Evolutionary conservation across 169 alveolate species (phyloP).

Genomic region (Plasmodium cynomolgi): DNA sequence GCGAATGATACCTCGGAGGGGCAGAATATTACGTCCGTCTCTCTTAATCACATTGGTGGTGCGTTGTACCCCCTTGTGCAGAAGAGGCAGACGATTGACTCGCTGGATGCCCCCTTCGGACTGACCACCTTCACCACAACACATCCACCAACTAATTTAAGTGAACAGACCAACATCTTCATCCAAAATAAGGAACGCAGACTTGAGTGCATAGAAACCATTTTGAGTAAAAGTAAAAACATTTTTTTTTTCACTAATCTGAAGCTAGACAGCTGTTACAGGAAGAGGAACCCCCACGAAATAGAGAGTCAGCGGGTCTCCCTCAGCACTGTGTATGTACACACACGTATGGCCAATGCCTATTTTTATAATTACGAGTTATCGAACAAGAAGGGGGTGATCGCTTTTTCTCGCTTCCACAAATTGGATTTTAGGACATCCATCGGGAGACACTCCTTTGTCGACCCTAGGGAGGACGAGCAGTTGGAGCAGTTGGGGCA

Average conservation of each 20-base stretch:
- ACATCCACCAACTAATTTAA: not conserved
- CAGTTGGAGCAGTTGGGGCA: not conserved
- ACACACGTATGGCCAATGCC: slow-evolving; percentile 59
- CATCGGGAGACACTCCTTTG: not conserved
- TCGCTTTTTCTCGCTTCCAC: slow-evolving; percentile 65
- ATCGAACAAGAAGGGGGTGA: slow-evolving; percentile 36
- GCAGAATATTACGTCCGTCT: not conserved
- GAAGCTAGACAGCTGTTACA: slow-evolving; percentile 25
- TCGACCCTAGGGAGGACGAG: not conserved
- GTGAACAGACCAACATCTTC: slow-evolving; percentile 5
- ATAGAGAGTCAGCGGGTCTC: slow-evolving; percentile 26
- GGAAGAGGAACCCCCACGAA: slow-evolving; percentile 69
- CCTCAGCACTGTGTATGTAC: slow-evolving; percentile 21
- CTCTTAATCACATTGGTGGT: not conserved
- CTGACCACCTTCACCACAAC: not conserved
- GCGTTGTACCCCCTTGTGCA: not conserved
- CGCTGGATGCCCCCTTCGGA: not conserved
- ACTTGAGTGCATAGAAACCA: not conserved
- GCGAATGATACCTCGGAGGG: not conserved
- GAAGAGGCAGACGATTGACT: not conserved
- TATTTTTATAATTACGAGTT: slow-evolving; percentile 46
- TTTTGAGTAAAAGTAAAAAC: slow-evolving; percentile 26
- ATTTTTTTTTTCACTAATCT: slow-evolving; percentile 33
- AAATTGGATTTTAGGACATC: slow-evolving; percentile 48
- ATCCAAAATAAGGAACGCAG: slow-evolving; percentile 7